Base-by-base conservation (phyloP, 345 rosid species). In the Gossypium anomalum region DNA sequence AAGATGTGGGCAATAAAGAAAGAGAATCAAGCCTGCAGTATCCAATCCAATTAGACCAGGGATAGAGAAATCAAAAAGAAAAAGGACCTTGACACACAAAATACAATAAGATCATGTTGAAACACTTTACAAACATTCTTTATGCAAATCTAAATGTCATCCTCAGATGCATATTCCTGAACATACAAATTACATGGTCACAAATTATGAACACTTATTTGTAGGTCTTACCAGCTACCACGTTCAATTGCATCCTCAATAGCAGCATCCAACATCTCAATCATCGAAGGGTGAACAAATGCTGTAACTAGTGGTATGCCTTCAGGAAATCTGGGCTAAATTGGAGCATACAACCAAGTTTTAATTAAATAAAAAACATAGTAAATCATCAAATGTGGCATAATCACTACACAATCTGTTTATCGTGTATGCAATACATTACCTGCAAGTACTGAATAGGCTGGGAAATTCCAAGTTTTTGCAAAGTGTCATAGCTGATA, bases 251-350 rank as follows among this genome's bases (percentile, higher is more conserved):
- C 93, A 88, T 92, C 99, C 84, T 94, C 99, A 56, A 80, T 83
- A 76, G 98, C 78, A 78, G 89, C 75, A 85, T 92, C 92, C 82
- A 94, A 79, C 92, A 94, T 94, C 85, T 92, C 98, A 77, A 83
- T 86, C 88, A 91, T 84, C 38, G 99, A 92, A 17, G 90, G 90
- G 75, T 92, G 98, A 76, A 87, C 89, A 82, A 92, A 94, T 75
- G 83, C 88, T 75, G 96, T 87, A 78, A 65, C 82, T 75, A 92
- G 80, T 48, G 95, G 90, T 70, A 78, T 86, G 67, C 98, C 98
- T 81, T 92, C 96, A 80, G 98, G 90, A 89, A 87, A 94, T 77
- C 99, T 92, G 84, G 96, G 91, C 99, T 94, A 91, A 79, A 92
- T 76, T 81, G 75, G 81, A 78, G 77, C 72, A 71, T 56, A 79